A percentile compares a stretch with the other conserved stretches of the same genome.
These are phyloP conservation scores for Pholiota molesta DNA, from an alignment of 768 basidiomycete genomes.

Conservation along the genomic window DNA sequence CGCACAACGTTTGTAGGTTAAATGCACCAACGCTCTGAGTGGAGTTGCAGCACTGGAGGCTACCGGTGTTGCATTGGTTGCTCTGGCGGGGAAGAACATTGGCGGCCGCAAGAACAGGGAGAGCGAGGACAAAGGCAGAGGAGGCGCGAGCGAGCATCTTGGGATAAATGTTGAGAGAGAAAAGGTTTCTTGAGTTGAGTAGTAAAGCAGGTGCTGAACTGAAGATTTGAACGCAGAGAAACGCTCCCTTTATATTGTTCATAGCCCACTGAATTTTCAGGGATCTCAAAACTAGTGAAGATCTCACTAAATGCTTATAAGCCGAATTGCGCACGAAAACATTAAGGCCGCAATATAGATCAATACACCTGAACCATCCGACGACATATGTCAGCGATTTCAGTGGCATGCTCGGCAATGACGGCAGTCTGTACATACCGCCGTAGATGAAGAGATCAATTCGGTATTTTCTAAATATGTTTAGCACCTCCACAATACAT, in stretches of 20 bases:
- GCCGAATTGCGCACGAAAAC: not conserved
- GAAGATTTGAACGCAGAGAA: not conserved
- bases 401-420: no score
- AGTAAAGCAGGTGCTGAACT: slow-evolving; percentile 1
- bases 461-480: no score
- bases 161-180: not conserved
- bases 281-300: not conserved
- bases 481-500: no score
- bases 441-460: no score
- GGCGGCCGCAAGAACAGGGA: slow-evolving; percentile 17
- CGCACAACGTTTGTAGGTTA: not conserved
- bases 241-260: not conserved
- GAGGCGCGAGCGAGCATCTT: slow-evolving; percentile 6
- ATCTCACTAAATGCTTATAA: not conserved
- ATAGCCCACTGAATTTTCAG: not conserved
- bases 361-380: not conserved
- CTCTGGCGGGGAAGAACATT: slow-evolving; percentile 6
- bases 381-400: no score
- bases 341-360: not conserved
- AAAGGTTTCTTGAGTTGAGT: not conserved
- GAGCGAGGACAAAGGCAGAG: slow-evolving; percentile 2
- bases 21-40: slow-evolving; percentile 20
- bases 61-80: slow-evolving; percentile 31
- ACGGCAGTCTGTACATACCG: no score
- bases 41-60: slow-evolving; percentile 32